Base-by-base conservation (phyloP, 2,329 filamentous ascomycete species). In the Stachybotrys elegans region DNA sequence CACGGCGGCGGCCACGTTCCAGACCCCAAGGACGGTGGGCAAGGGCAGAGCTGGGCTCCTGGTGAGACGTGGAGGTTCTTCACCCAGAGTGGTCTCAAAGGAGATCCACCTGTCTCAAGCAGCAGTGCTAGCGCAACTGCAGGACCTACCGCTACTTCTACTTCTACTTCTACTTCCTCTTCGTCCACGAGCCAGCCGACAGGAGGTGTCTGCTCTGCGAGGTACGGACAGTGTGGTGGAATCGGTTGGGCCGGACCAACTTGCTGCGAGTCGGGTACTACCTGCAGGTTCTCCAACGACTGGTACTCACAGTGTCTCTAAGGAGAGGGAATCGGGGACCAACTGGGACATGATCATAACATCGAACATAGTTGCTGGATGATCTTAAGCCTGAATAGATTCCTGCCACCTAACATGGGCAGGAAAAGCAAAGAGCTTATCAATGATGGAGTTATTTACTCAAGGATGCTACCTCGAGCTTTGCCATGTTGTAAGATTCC, bases 1-100 rank as follows among this genome's bases (percentile, higher is more conserved):
- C 51, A 53, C 49, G 44, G 48, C 37, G 57, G 52, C 21, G 57
- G 51, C 35, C 57, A 60, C 36, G 44, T 54, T 14, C 34, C 36
- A 5, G 53, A 52, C 29, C 54, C 56, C 13, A 42, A 40, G 16
- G 49, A 36, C 32, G 25, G 25, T 29, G 25, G 42, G 23, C 27
- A 54, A 55, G 41, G 39, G 48, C n/a, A 46, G 46, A 46, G 44
- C 46, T 53, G 50, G 5, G 51, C 51, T 22, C 51, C 51, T 29
- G 48, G 43, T 16, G 52, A 54, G 44, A 54, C 51, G 12, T 54
- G 52, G 52, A 44, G 22, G 3, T 59, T 59, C 53, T 59, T 59
- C 44, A 45, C 47, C 12, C 40, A 46, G 37, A 31, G 25, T 17
- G 46, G 40, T 35, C 35, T 43, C 31, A 43, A 43, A 35, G 44